A percentile compares a stretch with the other conserved stretches of the same genome.
Evolutionary conservation across 2,329 filamentous ascomycete species (phyloP).

Genomic region (Exserohilum rostratum): DNA sequence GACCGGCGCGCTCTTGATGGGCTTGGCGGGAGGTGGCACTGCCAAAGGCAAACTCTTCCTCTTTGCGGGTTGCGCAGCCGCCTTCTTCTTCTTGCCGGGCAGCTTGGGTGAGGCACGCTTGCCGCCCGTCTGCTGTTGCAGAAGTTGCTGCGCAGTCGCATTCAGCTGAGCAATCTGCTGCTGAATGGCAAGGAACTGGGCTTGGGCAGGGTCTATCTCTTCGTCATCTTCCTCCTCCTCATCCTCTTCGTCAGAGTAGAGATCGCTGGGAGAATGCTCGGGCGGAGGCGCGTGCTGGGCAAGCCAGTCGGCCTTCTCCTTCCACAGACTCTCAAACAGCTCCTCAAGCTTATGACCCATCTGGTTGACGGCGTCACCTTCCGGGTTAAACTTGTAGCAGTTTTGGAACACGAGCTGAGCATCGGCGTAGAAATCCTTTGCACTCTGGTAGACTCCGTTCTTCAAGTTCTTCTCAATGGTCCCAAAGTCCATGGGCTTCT

Average conservation of each 20-base stretch:
- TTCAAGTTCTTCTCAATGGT: conserved; percentile 78
- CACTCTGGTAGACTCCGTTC: conserved; percentile 76
- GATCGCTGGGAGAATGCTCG: conserved; percentile 64
- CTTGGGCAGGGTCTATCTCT: conserved; percentile 53
- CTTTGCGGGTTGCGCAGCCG: conserved; percentile 25
- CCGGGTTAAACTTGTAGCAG: conserved; percentile 90
- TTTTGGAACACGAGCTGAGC: conserved; percentile 85
- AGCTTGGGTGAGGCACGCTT: conserved; percentile 64
- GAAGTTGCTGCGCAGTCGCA: conserved; percentile 64
- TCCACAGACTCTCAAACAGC: conserved; percentile 77
- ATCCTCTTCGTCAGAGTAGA: conserved; percentile 65
- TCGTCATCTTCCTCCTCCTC: conserved; percentile 72
- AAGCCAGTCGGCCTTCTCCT: conserved; percentile 80
- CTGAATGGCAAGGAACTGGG: conserved; percentile 58
- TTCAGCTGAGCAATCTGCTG: conserved; percentile 73
- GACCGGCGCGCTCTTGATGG: conserved; percentile 51
- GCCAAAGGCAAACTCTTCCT: conserved; percentile 36
- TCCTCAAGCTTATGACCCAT: conserved; percentile 75
- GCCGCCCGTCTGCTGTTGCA: conserved; percentile 39
- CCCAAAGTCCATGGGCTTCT: conserved; percentile 92
- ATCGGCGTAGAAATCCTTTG: conserved; percentile 86
- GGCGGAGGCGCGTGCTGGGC: conserved; percentile 72
- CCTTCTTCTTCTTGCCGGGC: conserved; percentile 54
- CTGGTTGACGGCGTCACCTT: conserved; percentile 73
- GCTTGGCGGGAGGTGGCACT: conserved; percentile 39